These are phyloP conservation scores for Penicillium pulvis DNA, from an alignment of 495 filamentous ascomycete genomes.

Conservation along the genomic window DNA sequence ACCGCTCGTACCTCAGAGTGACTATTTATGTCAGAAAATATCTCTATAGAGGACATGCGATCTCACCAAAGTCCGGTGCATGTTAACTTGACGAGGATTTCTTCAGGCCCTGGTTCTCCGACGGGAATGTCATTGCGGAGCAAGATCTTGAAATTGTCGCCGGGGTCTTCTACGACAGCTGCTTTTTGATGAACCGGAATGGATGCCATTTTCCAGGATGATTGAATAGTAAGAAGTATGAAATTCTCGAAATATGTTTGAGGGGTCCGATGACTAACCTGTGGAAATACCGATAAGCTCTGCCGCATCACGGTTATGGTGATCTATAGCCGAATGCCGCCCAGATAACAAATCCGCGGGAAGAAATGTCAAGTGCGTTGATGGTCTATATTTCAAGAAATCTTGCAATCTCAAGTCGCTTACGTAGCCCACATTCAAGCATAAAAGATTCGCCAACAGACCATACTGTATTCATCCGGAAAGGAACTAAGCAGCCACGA, in stretches of 20 bases:
- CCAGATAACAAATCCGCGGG: neutral
- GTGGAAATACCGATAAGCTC: constrained; percentile 3
- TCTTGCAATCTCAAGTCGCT: too few relatives aligned
- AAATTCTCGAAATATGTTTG: neutral
- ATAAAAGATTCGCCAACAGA: too few relatives aligned
- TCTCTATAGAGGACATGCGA: neutral
- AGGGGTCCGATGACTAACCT: constrained; percentile 1
- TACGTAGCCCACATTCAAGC: too few relatives aligned
- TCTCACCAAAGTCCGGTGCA: constrained; percentile 30
- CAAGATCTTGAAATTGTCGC: constrained; percentile 14
- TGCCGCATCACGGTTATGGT: constrained; percentile 5
- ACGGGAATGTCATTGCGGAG: constrained; percentile 17
- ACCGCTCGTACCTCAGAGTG: constrained; percentile 32
- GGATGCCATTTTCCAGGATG: neutral
- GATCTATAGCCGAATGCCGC: constrained; percentile 10
- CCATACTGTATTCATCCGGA: too few relatives aligned
- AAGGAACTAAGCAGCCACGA: too few relatives aligned
- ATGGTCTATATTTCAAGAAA: too few relatives aligned
- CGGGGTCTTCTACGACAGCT: constrained; percentile 23
- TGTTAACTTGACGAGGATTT: constrained; percentile 25
- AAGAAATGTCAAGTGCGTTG: too few relatives aligned
- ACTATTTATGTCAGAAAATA: constrained; percentile 7
- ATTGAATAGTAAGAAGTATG: neutral
- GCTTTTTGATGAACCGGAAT: constrained; percentile 22
- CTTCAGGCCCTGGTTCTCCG: constrained; percentile 17